Base-by-base conservation (phyloP, 352 stramenopile species). In the Globisporangium nunn region DNA sequence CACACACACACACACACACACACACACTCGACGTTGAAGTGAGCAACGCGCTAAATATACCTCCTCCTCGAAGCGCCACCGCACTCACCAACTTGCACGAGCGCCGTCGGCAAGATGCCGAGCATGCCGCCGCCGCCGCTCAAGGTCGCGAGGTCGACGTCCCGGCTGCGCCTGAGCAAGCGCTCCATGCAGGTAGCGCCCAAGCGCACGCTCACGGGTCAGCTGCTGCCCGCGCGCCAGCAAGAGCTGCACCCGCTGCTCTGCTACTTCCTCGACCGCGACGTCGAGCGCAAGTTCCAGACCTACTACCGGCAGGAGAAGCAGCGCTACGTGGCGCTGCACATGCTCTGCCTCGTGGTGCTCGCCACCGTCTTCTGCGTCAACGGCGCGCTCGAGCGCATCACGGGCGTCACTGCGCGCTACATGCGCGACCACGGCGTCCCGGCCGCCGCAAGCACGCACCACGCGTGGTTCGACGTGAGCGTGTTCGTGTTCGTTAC, bases 271-370 rank as follows among this genome's bases (percentile, higher is more conserved):
- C 28, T 79, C 50, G 74, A 87, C 46, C 63, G 61, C 50, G 66
- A 76, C 46, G 67, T 85, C 29, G 77, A 87, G 58, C 71, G 71
- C 49, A 74, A 81, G 51, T 87, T 85, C 63, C 77, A 87, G 62
- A 74, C 68, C 0, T 87, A 75, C 54, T 81, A 74, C 44, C 70
- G 68, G 1, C 62, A 69, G 3, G 63, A 84, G 54, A 77, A 74
- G 40, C 74, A 87, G 50, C 50, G 15, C 1, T 40, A 54, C 7
- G 39, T 78, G 15, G 46, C 61, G 23, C 7, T 67, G 14, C 67
- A 79, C 40, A 82, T 87, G 76, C 7, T 54, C 35, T 29, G 55
- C 15, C 18, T 84, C 17, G 33, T 72, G 2, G 43, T 58, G 3
- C 64, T 66, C 30, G 70, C 64, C 14, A 58, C 40, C 0, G 69